phyloP scores from a whole-genome alignment of 257 asterid species.

The Fraxinus americana region DNA sequence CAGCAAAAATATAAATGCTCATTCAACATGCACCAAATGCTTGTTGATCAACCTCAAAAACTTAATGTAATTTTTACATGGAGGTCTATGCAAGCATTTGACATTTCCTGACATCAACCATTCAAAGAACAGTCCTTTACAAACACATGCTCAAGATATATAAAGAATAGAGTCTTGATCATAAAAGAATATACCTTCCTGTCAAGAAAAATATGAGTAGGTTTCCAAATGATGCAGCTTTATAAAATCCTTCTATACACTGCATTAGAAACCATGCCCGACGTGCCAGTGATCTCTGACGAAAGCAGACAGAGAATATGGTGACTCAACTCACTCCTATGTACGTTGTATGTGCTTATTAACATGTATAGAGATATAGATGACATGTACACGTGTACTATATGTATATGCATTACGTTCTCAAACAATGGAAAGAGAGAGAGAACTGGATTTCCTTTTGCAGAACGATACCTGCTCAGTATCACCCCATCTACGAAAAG shows the following conservation, averaged over 20 bases:
- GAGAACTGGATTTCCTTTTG: constrained; percentile 4
- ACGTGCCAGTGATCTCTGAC: constrained; percentile 81
- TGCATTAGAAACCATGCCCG: constrained; percentile 81
- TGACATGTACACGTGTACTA: not conserved
- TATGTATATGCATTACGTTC: not conserved
- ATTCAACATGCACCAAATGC: not conserved
- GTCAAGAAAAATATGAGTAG: constrained; percentile 84
- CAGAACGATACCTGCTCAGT: constrained; percentile 72
- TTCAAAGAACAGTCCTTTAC: constrained; percentile 4
- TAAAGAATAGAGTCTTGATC: not conserved
- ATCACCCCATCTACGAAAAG: constrained; percentile 95
- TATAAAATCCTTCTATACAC: constrained; percentile 82
- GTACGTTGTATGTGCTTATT: not conserved
- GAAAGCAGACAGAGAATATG: not conserved
- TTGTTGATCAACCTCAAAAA: not conserved
- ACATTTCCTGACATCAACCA: not conserved
- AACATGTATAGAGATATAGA: not conserved
- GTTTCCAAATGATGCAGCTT: constrained; percentile 90
- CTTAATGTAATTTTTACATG: not conserved
- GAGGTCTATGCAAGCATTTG: not conserved
- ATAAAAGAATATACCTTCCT: constrained; percentile 61
- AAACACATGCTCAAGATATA: not conserved
- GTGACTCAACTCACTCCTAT: constrained; percentile 4
- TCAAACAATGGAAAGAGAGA: not conserved
- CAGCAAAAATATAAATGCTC: not conserved